phyloP scores from a whole-genome alignment of 805 yeast genomes.

The Clavispora santaluciae region DNA sequence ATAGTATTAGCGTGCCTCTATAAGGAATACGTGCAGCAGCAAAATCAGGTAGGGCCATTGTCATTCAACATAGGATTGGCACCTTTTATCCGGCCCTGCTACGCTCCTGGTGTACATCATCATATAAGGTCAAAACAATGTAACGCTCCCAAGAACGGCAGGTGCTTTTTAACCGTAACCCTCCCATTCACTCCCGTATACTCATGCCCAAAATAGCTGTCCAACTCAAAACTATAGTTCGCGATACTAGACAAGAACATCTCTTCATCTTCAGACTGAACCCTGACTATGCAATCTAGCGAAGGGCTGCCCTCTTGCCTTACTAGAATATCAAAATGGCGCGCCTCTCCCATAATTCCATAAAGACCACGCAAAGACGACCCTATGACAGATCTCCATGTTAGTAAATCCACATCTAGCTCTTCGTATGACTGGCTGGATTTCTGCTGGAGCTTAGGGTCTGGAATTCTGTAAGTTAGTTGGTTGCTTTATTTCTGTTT shows the following conservation, averaged over 20 bases:
- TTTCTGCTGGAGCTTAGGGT: conserved; percentile 12
- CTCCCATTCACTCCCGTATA: conserved; percentile 15
- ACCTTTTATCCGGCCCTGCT: too few species aligned
- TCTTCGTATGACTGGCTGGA: conserved; percentile 10
- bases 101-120: too few species aligned
- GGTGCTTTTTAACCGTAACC: conserved; percentile 14
- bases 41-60: too few species aligned
- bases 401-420: conserved; percentile 22
- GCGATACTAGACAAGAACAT: conserved; percentile 28
- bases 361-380: conserved; percentile 23
- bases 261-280: conserved; percentile 25
- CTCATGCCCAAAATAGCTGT: conserved; percentile 19
- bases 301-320: conserved; percentile 11
- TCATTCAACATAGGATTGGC: too few species aligned
- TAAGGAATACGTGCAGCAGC: too few species aligned
- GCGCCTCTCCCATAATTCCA: conserved; percentile 32
- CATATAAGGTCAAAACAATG: background rate
- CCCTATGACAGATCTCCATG: conserved; percentile 28
- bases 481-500: background rate
- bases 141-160: conserved; percentile 18
- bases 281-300: conserved; percentile 19
- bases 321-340: conserved; percentile 25
- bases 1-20: too few species aligned
- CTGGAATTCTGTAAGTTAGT: conserved; percentile 11
- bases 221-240: conserved; percentile 27